Conservation (phyloP, 2,329 filamentous ascomycete species). For the Lachnellula suecica region DNA sequence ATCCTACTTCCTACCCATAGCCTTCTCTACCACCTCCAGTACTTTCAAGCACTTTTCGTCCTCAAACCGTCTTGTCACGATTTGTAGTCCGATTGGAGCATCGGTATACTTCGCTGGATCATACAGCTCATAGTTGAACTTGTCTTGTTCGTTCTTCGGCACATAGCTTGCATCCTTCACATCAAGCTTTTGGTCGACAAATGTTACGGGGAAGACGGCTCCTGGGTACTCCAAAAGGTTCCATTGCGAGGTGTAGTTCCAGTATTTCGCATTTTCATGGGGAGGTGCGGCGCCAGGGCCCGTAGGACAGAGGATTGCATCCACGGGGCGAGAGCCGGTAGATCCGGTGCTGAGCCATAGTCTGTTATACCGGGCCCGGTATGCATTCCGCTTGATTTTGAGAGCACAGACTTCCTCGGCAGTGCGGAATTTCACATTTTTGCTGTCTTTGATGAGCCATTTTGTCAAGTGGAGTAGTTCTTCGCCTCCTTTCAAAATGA, state of each 20-base stretch:
- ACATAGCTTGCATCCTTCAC: constrained; percentile 23
- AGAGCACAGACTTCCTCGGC: constrained; percentile 10
- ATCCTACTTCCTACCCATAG: constrained; percentile 11
- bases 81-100: constrained; percentile 37
- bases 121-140: constrained; percentile 21
- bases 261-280: constrained; percentile 48
- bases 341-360: constrained; percentile 12
- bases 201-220: constrained; percentile 54
- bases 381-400: constrained; percentile 11
- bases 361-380: constrained; percentile 11
- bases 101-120: constrained; percentile 32
- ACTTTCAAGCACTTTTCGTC: constrained; percentile 16
- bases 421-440: constrained; percentile 8
- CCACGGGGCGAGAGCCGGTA: constrained; percentile 7
- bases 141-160: constrained; percentile 27
- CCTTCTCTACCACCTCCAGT: constrained; percentile 11
- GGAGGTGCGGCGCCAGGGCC: constrained; percentile 51
- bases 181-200: constrained; percentile 18
- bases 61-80: constrained; percentile 27
- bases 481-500: constrained; percentile 7
- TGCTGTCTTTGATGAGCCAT: constrained; percentile 15
- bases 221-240: constrained; percentile 66
- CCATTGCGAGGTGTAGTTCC: constrained; percentile 65
- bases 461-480: constrained; percentile 10
- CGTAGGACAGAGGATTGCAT: constrained; percentile 52